Base-by-base conservation (phyloP, 352 stramenopile genomes). In the Phytophthora cactorum region DNA sequence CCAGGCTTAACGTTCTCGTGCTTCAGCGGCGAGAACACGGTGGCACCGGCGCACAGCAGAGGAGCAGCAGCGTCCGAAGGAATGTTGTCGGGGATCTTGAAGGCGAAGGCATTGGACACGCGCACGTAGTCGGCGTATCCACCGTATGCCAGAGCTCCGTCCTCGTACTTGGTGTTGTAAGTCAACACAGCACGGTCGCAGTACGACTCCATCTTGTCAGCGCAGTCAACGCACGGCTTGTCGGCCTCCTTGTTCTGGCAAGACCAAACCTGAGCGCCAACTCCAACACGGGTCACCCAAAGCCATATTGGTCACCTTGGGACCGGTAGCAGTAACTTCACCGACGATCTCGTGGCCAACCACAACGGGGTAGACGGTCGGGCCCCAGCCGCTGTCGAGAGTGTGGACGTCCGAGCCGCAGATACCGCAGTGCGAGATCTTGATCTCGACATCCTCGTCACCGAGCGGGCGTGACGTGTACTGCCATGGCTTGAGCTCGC, bases 11-110 rank as follows among this genome's bases (percentile, higher is more conserved):
- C 77, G 59, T 77, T 75, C 39, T 74, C 66, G 66, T 83, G 71
- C 70, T 78, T 81, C 51, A 96, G 60, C 2, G 90, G 89, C 44
- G 79, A 89, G 72, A 88, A 97, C 4, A 81, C 84, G 5, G 90
- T 97, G 38, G 90, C 85, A 45, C 89, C 90, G 25, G 88, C 90
- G 68, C 91, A 97, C 53, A 97, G 55, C 34, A 97, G 59, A 9
- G 86, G 81, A 29, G 81, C 86, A 6, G 69, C 69, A 4, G 62
- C 71, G 9, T 77, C 71, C 28, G 87, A 77, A 3, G 72, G 57
- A 27, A 96, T 69, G 39, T 76, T 82, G 0, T 89, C 78, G 8
- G 89, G 89, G 67, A 96, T 84, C 51, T 75, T 72, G 63, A 75
- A 75, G 12, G 85, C 77, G 70, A 92, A 96, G 15, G 77, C 59